Evolutionary conservation across 148 eudicot species (phyloP), one percentile per base, ranked within the genome.

Genomic region (Bassia scoparia): DNA sequence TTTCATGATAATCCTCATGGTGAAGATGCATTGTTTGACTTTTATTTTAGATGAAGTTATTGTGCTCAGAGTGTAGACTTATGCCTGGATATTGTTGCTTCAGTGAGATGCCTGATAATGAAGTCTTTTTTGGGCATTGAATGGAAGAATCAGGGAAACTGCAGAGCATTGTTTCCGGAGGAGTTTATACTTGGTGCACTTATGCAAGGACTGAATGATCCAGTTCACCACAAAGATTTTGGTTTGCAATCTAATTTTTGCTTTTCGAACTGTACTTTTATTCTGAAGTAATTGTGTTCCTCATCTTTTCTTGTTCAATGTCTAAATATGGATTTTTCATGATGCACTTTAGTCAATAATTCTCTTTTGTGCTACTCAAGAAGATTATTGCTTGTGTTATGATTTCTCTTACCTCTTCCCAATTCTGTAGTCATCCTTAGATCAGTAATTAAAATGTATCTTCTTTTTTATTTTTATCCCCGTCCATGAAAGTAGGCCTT

Each of bases 211-310:
- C 78, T 96, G 83, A 96, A 92, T 81, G 99, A 96, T 84, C 92
- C 97, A 26, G 93, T 89, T 70, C 99, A 96, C 85, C 97, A 96
- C 84, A 92, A 86, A 85, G 99, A 96, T 79, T 96, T 96, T 83
- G 99, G 99, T 96, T 66, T 43, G 94, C 81, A 50, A 38, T 18
- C 66, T 69, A 38, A 37, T 33, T 23, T 20, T 48, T 54, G 24
- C 16, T 66, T 31, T 13, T 44, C 14, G 50, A n/a, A 41, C 61
- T 53, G 0, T 68, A 43, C 43, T 0, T 61, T 18, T 46, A 54
- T 37, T 21, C 27, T 58, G 30, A 20, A 21, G 23, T 18, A 16
- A 30, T 24, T 35, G 26, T 69, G 63, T 38, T 38, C 61, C 24
- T 53, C 35, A 20, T 38, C 10, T 8, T 62, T 20, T 44, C 31